Conservation (phyloP, 768 basidiomycete species). For the Crucibulum laeve region DNA sequence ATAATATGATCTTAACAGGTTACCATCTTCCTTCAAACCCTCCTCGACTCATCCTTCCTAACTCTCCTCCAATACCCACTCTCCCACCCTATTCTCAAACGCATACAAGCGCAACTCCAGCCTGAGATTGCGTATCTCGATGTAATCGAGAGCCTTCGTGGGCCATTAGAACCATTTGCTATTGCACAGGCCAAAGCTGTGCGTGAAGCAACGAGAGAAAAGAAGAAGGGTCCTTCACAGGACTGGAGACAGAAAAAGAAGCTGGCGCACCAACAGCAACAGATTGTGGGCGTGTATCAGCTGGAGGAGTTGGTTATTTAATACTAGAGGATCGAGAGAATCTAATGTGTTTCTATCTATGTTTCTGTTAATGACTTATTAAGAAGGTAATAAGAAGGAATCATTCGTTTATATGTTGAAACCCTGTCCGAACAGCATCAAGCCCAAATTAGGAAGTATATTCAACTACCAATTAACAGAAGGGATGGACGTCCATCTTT, state of each 20-base stretch:
- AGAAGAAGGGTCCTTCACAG: constrained; percentile 19
- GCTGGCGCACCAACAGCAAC: constrained; percentile 45
- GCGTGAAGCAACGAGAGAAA: constrained; percentile 34
- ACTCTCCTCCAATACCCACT: constrained; percentile 60
- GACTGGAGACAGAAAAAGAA: constrained; percentile 55
- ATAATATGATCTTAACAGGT: constrained; percentile 30
- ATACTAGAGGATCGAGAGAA: too few relatives aligned
- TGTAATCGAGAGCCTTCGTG: constrained; percentile 51
- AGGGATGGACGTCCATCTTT: background rate
- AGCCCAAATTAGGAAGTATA: too few relatives aligned
- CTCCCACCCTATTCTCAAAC: constrained; percentile 48
- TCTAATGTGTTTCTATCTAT: too few relatives aligned
- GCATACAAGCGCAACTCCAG: constrained; percentile 45
- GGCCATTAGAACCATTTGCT: constrained; percentile 59
- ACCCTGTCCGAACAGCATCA: too few relatives aligned
- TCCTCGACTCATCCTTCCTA: constrained; percentile 73
- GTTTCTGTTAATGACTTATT: too few relatives aligned
- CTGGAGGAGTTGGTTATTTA: constrained; percentile 67
- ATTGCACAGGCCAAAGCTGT: constrained; percentile 45
- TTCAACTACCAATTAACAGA: too few relatives aligned
- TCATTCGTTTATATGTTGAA: too few relatives aligned
- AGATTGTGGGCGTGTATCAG: constrained; percentile 63
- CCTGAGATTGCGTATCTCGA: constrained; percentile 51
- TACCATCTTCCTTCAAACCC: constrained; percentile 52
- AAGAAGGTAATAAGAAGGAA: too few relatives aligned